These are phyloP conservation scores for Quercus mongolica DNA, from an alignment of 306 rosid genomes.

Conservation along the genomic window DNA sequence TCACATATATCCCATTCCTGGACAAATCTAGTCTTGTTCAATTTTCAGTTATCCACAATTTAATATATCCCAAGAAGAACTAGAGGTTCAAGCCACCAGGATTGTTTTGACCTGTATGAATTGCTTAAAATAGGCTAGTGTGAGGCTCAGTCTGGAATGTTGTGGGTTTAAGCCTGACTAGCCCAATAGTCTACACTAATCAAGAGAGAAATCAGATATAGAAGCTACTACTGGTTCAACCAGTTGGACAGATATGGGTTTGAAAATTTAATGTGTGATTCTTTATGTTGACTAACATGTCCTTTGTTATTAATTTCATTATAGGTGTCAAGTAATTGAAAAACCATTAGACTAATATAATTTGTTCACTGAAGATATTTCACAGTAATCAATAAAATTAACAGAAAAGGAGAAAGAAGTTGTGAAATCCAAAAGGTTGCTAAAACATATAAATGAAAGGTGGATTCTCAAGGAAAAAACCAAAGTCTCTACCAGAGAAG, in stretches of 20 bases:
- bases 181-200: background rate
- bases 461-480: background rate
- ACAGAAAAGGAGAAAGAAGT: background rate
- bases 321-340: too few relatives aligned
- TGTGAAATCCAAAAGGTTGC: too few relatives aligned
- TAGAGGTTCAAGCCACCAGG: background rate
- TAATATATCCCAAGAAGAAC: background rate
- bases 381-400: too few relatives aligned
- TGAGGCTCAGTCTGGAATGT: background rate
- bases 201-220: background rate
- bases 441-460: background rate
- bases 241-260: background rate
- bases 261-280: too few relatives aligned
- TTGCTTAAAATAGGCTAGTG: background rate
- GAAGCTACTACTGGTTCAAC: background rate
- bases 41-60: background rate
- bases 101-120: too few relatives aligned
- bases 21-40: background rate
- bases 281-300: too few relatives aligned
- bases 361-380: too few relatives aligned
- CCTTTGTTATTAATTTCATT: too few relatives aligned
- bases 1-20: background rate
- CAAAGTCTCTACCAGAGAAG: background rate
- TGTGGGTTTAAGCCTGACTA: background rate
- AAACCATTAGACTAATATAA: too few relatives aligned